Percentiles rank a stretch among this genome's conserved stretches.
Conservation (phyloP, 192 early-diverging fungal species). For the Dissophora globulifera region DNA sequence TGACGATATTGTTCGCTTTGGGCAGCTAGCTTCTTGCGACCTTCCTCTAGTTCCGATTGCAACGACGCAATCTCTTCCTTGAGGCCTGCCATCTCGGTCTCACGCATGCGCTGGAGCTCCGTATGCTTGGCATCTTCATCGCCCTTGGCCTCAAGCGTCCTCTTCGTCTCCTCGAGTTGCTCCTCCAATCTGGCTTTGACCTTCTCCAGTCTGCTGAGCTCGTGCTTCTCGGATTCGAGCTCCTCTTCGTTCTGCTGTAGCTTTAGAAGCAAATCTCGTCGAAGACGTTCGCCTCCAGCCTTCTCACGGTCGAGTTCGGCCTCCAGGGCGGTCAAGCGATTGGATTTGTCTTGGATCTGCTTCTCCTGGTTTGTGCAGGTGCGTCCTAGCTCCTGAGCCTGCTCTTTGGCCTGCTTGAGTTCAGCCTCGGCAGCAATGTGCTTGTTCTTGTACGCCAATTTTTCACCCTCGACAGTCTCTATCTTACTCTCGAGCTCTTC, state of each 20-base stretch:
- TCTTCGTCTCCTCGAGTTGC: conserved; percentile 64
- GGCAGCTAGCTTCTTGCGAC: conserved; percentile 55
- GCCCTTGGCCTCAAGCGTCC: conserved; percentile 65
- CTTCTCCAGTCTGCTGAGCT: conserved; percentile 41
- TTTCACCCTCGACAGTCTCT: conserved; percentile 40
- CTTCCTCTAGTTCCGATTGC: conserved; percentile 63
- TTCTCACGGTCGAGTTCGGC: conserved; percentile 42
- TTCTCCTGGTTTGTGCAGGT: conserved; percentile 52
- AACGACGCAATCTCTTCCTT: conserved; percentile 60
- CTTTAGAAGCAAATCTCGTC: conserved; percentile 39
- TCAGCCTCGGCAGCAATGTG: conserved; percentile 45
- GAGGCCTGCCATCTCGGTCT: conserved; percentile 64
- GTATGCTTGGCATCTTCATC: conserved; percentile 69
- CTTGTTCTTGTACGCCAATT: conserved; percentile 49
- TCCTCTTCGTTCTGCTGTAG: conserved; percentile 47
- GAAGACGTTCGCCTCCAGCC: conserved; percentile 28
- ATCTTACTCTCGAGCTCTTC: conserved; percentile 52
- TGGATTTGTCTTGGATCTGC: conserved; percentile 52
- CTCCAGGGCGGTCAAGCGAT: conserved; percentile 26
- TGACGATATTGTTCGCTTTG: conserved; percentile 59
- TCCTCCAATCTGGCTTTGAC: conserved; percentile 51
- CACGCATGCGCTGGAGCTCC: conserved; percentile 68
- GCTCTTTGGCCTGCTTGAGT: conserved; percentile 47
- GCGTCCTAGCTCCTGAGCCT: conserved; percentile 29
- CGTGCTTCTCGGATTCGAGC: conserved; percentile 41